phyloP scores from a whole-genome alignment of 352 stramenopile species.

The Albugo candida region DNA sequence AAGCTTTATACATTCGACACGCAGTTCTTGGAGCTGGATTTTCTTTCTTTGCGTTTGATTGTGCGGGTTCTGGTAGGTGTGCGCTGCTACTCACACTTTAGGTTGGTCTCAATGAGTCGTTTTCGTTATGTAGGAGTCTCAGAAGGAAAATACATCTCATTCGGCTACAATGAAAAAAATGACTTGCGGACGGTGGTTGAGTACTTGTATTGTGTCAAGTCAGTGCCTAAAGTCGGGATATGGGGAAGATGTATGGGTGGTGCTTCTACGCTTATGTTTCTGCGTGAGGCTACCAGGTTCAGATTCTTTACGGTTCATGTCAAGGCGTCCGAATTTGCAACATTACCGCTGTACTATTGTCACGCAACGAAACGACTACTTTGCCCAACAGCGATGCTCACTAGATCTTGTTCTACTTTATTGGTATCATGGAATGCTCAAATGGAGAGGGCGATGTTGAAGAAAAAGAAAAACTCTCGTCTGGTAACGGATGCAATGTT shows the following conservation, averaged over 20 bases:
- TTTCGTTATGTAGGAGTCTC: slow-evolving; percentile 16
- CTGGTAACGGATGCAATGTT: too few species aligned
- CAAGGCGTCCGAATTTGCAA: too few species aligned
- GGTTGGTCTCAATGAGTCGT: not conserved
- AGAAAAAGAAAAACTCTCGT: too few species aligned
- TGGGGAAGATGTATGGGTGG: slow-evolving; percentile 53
- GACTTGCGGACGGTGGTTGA: slow-evolving; percentile 38
- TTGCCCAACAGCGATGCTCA: slow-evolving; percentile 16
- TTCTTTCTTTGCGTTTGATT: slow-evolving; percentile 49
- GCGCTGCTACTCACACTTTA: not conserved
- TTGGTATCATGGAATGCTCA: too few species aligned
- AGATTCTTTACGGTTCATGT: too few species aligned
- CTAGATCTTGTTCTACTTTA: slow-evolving; percentile 8
- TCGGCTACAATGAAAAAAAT: slow-evolving; percentile 46
- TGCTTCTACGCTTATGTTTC: slow-evolving; percentile 25
- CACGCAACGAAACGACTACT: slow-evolving; percentile 24
- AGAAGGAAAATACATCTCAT: slow-evolving; percentile 39
- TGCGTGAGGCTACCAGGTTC: slow-evolving; percentile 19
- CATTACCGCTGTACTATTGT: too few species aligned
- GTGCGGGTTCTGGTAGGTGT: slow-evolving; percentile 23
- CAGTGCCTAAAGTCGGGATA: slow-evolving; percentile 26
- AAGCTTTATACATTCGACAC: slow-evolving; percentile 44
- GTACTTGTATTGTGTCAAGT: slow-evolving; percentile 39
- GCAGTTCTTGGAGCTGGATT: slow-evolving; percentile 34
- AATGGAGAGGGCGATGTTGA: too few species aligned